These are phyloP conservation scores for Camelina sativa DNA, from an alignment of 345 rosid species.

Conservation along the genomic window DNA sequence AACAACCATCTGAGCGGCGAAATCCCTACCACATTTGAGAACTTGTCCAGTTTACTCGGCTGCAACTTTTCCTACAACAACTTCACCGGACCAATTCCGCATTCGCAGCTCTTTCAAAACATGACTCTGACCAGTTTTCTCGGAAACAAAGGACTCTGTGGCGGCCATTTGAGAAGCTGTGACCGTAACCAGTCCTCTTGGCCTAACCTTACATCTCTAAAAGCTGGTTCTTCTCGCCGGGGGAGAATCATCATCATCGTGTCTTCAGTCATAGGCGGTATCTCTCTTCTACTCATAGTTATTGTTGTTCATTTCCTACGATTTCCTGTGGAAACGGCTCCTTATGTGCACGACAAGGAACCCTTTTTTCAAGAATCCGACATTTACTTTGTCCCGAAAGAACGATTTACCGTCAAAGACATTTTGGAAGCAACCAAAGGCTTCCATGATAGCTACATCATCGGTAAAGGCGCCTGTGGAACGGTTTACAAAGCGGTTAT, in stretches of 20 bases:
- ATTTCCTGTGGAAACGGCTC: slow-evolving; percentile 49
- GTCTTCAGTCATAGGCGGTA: slow-evolving; percentile 69
- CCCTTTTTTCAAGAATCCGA: slow-evolving; percentile 55
- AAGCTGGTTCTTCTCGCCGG: slow-evolving; percentile 38
- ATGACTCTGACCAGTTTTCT: slow-evolving; percentile 63
- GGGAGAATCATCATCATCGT: slow-evolving; percentile 65
- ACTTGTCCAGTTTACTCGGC: slow-evolving; percentile 71
- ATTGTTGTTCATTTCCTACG: slow-evolving; percentile 67
- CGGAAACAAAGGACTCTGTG: slow-evolving; percentile 84
- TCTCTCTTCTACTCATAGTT: slow-evolving; percentile 73
- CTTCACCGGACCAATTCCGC: slow-evolving; percentile 73
- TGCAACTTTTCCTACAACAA: slow-evolving; percentile 96
- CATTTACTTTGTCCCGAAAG: slow-evolving; percentile 81
- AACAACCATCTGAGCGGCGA: slow-evolving; percentile 79
- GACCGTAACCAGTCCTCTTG: slow-evolving; percentile 50
- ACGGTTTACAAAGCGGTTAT: slow-evolving; percentile 85
- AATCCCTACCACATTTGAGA: slow-evolving; percentile 70
- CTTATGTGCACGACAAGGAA: slow-evolving; percentile 58
- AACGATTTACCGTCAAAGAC: slow-evolving; percentile 86
- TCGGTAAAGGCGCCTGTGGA: slow-evolving; percentile 98
- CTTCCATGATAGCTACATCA: slow-evolving; percentile 74
- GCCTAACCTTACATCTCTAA: slow-evolving; percentile 39
- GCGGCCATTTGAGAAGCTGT: slow-evolving; percentile 65
- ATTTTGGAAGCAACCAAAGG: slow-evolving; percentile 74
- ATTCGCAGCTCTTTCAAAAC: slow-evolving; percentile 59